Conservation (phyloP, 2,329 filamentous ascomycete species). For the Alternaria triticimaculans region DNA sequence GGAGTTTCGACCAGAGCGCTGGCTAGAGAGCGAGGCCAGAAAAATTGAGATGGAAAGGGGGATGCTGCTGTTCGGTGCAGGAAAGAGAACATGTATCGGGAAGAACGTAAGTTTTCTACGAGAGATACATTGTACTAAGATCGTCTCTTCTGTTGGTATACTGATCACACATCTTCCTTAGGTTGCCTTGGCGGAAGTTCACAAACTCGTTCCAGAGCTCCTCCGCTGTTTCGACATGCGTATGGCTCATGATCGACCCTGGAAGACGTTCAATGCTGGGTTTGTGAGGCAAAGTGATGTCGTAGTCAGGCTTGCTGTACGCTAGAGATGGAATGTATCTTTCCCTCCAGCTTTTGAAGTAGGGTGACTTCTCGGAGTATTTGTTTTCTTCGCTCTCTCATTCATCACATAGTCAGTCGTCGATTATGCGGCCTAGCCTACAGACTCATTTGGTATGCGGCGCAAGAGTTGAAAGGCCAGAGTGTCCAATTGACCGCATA, state of each 20-base stretch:
- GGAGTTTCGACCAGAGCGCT: not conserved
- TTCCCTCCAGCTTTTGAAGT: not conserved
- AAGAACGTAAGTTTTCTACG: not conserved
- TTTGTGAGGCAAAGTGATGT: constrained; percentile 24
- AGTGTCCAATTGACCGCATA: not conserved
- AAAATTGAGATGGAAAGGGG: not conserved
- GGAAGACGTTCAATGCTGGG: constrained; percentile 21
- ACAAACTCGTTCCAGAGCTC: constrained; percentile 22
- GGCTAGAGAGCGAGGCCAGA: not conserved
- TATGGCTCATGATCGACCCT: constrained; percentile 21
- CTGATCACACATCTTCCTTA: not conserved
- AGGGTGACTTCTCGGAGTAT: not conserved
- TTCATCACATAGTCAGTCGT: not conserved
- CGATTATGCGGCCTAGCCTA: not conserved
- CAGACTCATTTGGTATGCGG: not conserved
- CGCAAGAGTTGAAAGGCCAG: not conserved
- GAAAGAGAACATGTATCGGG: not conserved
- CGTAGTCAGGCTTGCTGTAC: constrained; percentile 5
- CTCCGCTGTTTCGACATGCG: constrained; percentile 19
- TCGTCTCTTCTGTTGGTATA: not conserved
- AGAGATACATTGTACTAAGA: not conserved
- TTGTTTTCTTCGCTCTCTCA: not conserved
- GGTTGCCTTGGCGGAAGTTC: constrained; percentile 21
- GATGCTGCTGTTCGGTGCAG: not conserved
- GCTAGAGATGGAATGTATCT: not conserved